phyloP scores from a whole-genome alignment of 2,329 filamentous ascomycete species.

The Coniochaeta ligniaria region DNA sequence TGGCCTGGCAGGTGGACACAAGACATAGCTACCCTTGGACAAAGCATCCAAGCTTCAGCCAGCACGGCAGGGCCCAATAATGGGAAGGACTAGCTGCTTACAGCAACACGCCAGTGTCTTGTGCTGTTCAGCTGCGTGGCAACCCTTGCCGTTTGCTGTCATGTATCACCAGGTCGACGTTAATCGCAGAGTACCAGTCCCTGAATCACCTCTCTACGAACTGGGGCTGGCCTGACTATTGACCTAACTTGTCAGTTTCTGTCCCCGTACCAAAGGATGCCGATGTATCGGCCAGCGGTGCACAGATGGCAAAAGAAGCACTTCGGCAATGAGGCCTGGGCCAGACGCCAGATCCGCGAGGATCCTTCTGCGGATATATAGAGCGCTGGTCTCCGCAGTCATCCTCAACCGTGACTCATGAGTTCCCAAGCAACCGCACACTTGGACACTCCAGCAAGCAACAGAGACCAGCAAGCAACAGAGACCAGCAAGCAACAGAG shows the following conservation, averaged over 20 bases:
- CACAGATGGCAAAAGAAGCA: not conserved
- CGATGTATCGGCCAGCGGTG: not conserved
- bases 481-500: not conserved
- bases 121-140: no score
- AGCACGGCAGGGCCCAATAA: no score
- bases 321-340: no score
- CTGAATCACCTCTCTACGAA: not conserved
- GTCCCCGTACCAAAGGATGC: not conserved
- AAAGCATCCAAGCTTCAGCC: no score
- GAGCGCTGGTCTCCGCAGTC: not conserved
- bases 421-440: not conserved
- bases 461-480: not conserved
- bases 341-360: not conserved
- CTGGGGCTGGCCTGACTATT: not conserved
- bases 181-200: not conserved
- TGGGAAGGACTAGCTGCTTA: no score
- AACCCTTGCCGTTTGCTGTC: not conserved
- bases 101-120: no score
- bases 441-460: not conserved
- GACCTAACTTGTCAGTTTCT: not conserved
- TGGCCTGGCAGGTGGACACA: no score
- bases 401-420: not conserved
- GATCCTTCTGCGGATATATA: not conserved
- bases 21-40: no score
- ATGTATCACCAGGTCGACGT: not conserved